These are phyloP conservation scores for Microbotryum intermedium DNA, from an alignment of 1,284 basidiomycete genomes.

Conservation along the genomic window DNA sequence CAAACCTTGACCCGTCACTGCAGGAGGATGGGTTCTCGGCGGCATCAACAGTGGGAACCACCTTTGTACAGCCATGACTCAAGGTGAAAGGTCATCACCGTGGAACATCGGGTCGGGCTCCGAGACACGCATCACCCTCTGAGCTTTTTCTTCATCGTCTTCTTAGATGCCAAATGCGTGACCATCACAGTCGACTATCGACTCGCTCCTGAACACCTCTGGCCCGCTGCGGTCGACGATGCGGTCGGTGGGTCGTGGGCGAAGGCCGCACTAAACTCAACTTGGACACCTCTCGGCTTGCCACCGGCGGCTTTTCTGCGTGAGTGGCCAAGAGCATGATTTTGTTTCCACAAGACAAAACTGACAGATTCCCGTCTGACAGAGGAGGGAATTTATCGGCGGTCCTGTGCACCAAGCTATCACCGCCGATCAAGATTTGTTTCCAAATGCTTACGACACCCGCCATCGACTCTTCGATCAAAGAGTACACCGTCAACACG, in stretches of 20 bases:
- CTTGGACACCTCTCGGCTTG: constrained; percentile 45
- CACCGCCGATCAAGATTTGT: constrained; percentile 50
- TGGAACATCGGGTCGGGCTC: no score
- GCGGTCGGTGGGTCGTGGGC: constrained; percentile 55
- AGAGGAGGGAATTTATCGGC: constrained; percentile 60
- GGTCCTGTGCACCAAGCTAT: constrained; percentile 48
- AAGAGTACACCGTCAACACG: constrained; percentile 44
- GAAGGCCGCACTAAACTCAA: constrained; percentile 43
- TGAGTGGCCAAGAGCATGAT: constrained; percentile 31
- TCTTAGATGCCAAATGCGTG: constrained; percentile 32
- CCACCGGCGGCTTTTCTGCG: constrained; percentile 63
- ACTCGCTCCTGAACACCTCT: constrained; percentile 62
- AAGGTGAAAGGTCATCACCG: constrained; percentile 40
- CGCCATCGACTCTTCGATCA: constrained; percentile 60
- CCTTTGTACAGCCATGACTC: constrained; percentile 53
- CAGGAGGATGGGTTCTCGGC: constrained; percentile 58
- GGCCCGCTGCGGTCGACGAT: constrained; percentile 65
- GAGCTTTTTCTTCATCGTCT: background rate
- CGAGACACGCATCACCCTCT: constrained; percentile 2
- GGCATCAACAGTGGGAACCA: constrained; percentile 52
- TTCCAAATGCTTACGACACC: constrained; percentile 62
- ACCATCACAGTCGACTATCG: constrained; percentile 64
- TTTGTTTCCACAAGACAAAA: background rate
- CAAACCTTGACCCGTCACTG: no score
- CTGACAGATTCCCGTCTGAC: constrained; percentile 37